phyloP scores from a whole-genome alignment of 139 green algal genomes.

The Coelastrella sp. region DNA sequence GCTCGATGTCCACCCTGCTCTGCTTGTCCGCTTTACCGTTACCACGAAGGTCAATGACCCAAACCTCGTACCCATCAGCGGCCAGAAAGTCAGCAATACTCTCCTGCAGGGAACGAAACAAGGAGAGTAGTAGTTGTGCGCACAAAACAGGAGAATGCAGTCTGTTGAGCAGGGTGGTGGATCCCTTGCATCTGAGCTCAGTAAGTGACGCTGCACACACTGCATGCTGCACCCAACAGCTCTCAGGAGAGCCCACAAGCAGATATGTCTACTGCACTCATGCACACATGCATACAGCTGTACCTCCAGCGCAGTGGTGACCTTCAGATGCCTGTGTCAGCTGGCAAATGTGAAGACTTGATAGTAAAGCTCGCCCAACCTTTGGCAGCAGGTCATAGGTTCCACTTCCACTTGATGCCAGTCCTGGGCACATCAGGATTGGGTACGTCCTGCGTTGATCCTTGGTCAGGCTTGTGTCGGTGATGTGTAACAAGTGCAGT shows the following conservation, averaged over 20 bases:
- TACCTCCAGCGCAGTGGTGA: neutral
- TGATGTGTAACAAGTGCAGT: conserved; percentile 20
- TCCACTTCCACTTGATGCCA: conserved; percentile 17
- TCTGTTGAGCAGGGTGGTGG: no score
- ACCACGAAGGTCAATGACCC: conserved; percentile 57
- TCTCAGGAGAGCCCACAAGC: neutral
- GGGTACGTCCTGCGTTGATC: neutral
- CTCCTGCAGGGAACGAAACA: conserved; percentile 6
- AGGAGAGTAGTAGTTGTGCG: neutral
- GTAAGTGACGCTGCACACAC: no score
- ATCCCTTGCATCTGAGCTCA: no score
- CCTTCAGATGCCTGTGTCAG: neutral
- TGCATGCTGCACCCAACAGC: no score
- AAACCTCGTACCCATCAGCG: conserved; percentile 55
- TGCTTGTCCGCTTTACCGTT: conserved; percentile 60
- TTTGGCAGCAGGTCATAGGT: conserved; percentile 41
- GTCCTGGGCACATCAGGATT: conserved; percentile 16
- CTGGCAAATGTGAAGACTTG: no score
- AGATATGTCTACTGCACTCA: neutral
- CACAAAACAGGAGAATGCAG: no score
- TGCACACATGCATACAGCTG: neutral
- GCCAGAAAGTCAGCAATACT: conserved; percentile 57
- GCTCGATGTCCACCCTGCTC: conserved; percentile 9
- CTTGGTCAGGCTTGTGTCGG: neutral
- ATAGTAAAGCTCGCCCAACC: neutral